A percentile compares a stretch with the other conserved stretches of the same genome.
Evolutionary conservation across 176 grass and related monocot genomes (phyloP).

Genomic region (Lolium multiflorum): DNA sequence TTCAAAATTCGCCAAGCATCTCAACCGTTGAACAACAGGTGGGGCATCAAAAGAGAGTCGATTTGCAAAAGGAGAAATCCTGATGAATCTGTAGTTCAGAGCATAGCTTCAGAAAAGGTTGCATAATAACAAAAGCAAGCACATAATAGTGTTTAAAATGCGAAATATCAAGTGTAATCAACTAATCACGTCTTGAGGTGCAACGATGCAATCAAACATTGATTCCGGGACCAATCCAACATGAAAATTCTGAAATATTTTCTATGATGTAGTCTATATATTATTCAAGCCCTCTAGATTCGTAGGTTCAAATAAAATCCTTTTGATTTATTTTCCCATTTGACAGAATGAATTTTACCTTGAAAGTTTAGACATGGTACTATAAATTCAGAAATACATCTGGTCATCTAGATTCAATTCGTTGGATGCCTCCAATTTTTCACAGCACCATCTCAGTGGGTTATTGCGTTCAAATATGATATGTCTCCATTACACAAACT

Average conservation of each 20-base stretch:
- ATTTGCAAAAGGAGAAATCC: constrained; percentile 98
- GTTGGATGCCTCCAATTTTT: no score
- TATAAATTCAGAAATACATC: not conserved
- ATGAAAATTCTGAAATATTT: not conserved
- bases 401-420: not conserved
- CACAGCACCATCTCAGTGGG: not conserved
- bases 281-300: constrained; percentile 13
- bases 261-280: constrained; percentile 5
- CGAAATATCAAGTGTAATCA: not conserved
- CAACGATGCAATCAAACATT: not conserved
- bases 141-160: constrained; percentile 4
- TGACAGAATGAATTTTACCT: not conserved
- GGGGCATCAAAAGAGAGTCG: constrained; percentile 95
- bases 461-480: not conserved
- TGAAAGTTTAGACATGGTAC: not conserved
- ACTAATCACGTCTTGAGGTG: not conserved
- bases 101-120: constrained; percentile 39
- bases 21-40: constrained; percentile 78
- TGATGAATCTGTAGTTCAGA: constrained; percentile 73
- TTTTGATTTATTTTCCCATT: constrained; percentile 4
- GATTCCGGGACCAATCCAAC: not conserved
- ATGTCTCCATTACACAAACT: constrained; percentile 12
- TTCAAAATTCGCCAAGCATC: constrained; percentile 98
- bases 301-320: not conserved
- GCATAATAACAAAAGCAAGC: not conserved